Evolutionary conservation across 2,329 filamentous ascomycete species (phyloP).

Genomic region (Aureobasidium sp.): DNA sequence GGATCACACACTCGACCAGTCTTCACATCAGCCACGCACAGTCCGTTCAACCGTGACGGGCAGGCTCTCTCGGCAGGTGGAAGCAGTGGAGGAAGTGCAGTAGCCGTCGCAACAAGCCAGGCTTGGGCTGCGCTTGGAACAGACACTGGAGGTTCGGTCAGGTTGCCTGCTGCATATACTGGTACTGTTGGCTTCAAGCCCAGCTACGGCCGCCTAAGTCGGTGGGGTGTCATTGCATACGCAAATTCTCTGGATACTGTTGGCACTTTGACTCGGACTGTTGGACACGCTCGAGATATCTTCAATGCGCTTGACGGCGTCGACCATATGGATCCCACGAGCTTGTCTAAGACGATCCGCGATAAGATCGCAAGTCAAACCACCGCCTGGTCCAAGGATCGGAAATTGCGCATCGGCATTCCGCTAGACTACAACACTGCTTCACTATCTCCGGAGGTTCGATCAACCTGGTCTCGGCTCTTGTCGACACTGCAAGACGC

Average conservation of each 20-base stretch:
- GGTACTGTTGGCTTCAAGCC: slow-evolving; percentile 83
- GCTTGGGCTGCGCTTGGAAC: slow-evolving; percentile 73
- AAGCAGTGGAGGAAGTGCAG: slow-evolving; percentile 88
- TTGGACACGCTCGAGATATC: slow-evolving; percentile 38
- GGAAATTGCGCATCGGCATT: slow-evolving; percentile 48
- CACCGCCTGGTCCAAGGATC: slow-evolving; percentile 30
- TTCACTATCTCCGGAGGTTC: slow-evolving; percentile 66
- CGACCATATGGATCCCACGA: slow-evolving; percentile 71
- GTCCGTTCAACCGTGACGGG: slow-evolving; percentile 34
- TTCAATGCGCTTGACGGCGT: slow-evolving; percentile 50
- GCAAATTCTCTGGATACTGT: slow-evolving; percentile 91
- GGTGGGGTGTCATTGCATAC: slow-evolving; percentile 83
- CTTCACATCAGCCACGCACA: slow-evolving; percentile 57
- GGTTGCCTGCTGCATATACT: slow-evolving; percentile 81
- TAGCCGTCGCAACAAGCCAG: slow-evolving; percentile 64
- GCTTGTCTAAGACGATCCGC: slow-evolving; percentile 52
- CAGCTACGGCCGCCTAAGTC: slow-evolving; percentile 78
- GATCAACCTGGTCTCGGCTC: slow-evolving; percentile 59
- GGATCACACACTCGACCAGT: slow-evolving; percentile 73
- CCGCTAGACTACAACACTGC: slow-evolving; percentile 78
- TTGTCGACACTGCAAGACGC: slow-evolving; percentile 52
- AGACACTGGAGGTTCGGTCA: slow-evolving; percentile 85
- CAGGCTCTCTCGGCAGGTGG: slow-evolving; percentile 63
- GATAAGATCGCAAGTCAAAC: slow-evolving; percentile 32
- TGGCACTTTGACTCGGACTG: slow-evolving; percentile 59